These are phyloP conservation scores for Cryptococcus amylolentus DNA, from an alignment of 1,284 basidiomycete genomes.

Conservation along the genomic window DNA sequence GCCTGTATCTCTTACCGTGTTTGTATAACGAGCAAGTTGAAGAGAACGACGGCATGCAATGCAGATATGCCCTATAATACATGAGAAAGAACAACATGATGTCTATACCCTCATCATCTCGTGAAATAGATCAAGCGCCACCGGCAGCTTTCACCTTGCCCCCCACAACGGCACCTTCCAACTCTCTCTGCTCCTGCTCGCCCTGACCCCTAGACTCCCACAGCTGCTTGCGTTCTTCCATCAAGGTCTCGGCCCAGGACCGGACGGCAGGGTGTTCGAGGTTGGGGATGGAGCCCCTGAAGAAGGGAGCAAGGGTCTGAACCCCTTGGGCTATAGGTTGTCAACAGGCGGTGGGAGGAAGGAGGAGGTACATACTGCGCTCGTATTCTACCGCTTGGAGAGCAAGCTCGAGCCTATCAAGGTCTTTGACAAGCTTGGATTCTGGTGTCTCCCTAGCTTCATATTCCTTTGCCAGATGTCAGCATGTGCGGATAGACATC, in stretches of 20 bases:
- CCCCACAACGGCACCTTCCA: constrained; percentile 26
- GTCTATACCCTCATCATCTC: not conserved
- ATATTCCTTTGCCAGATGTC: constrained; percentile 65
- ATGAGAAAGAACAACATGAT: not conserved
- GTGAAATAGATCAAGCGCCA: constrained; percentile 1
- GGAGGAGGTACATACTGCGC: constrained; percentile 43
- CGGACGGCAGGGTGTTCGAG: constrained; percentile 73
- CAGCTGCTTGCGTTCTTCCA: constrained; percentile 54
- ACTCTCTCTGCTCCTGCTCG: constrained; percentile 33
- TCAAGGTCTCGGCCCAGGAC: constrained; percentile 66
- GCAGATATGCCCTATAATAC: constrained; percentile 11
- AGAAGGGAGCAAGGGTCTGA: constrained; percentile 44
- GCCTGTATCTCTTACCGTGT: not conserved
- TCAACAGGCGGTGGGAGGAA: not conserved
- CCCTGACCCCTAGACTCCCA: constrained; percentile 40
- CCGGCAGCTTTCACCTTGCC: constrained; percentile 5
- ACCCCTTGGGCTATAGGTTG: constrained; percentile 42
- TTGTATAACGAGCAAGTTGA: not conserved
- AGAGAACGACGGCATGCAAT: not conserved
- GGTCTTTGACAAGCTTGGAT: constrained; percentile 88
- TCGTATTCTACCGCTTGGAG: constrained; percentile 60
- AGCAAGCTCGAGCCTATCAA: constrained; percentile 91
- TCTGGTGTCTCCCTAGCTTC: constrained; percentile 77
- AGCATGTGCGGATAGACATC: not conserved
- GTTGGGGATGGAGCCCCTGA: constrained; percentile 46